phyloP scores from a whole-genome alignment of 768 basidiomycete genomes.

The Kwoniella dejecticola region DNA sequence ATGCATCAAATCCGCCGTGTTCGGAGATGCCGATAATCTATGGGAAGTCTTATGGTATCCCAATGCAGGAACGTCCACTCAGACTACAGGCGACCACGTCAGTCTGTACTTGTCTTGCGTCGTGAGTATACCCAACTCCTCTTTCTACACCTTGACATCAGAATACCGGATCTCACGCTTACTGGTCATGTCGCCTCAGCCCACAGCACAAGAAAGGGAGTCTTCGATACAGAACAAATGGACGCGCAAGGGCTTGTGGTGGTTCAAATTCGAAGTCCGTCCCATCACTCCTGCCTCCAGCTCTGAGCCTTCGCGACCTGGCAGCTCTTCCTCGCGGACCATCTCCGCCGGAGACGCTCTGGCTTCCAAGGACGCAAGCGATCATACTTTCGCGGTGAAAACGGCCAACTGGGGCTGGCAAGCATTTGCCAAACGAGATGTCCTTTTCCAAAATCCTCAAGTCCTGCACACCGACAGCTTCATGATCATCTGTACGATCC shows the following conservation, averaged over 20 bases:
- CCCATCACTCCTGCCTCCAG: constrained; percentile 51
- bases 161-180: neutral
- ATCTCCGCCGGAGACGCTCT: constrained; percentile 16
- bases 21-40: constrained; percentile 45
- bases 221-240: constrained; percentile 70
- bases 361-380: constrained; percentile 71
- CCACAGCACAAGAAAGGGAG: constrained; percentile 75
- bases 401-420: constrained; percentile 89
- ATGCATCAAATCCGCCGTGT: constrained; percentile 70
- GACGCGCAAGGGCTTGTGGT: constrained; percentile 81
- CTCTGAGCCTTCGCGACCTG: too few relatives aligned
- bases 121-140: constrained; percentile 57
- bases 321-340: too few relatives aligned
- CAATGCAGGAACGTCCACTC: constrained; percentile 65
- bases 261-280: constrained; percentile 79
- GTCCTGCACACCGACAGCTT: constrained; percentile 66
- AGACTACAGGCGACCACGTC: constrained; percentile 63
- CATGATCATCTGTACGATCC: constrained; percentile 75
- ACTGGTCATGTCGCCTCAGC: constrained; percentile 58
- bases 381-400: constrained; percentile 78
- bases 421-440: constrained; percentile 71
- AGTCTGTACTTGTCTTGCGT: constrained; percentile 81
- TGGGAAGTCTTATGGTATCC: constrained; percentile 78
- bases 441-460: constrained; percentile 62
- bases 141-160: neutral